A percentile compares a stretch with the other conserved stretches of the same genome.
Conservation (phyloP, 73 alveolate genomes). For the Diophrys appendiculata region DNA sequence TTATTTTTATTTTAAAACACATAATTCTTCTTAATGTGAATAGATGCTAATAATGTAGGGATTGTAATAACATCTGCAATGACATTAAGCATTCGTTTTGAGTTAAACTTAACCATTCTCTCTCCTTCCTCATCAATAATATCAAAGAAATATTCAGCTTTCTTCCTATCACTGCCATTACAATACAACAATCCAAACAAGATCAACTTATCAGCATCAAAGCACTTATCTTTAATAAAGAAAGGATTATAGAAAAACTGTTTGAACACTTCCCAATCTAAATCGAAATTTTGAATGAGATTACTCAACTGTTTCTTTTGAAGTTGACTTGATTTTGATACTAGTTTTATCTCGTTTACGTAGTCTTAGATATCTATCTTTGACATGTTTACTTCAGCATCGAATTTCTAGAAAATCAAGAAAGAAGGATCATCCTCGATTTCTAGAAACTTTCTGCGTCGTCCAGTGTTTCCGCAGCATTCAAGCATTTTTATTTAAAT, state of each 20-base stretch:
- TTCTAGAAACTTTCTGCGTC: neutral
- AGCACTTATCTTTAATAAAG: neutral
- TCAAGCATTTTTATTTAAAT: neutral
- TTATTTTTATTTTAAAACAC: neutral
- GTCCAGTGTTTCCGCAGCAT: neutral
- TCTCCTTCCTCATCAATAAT: neutral
- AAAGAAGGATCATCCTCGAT: neutral
- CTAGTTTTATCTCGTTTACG: neutral
- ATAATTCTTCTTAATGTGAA: neutral
- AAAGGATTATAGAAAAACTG: neutral
- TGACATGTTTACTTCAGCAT: no score
- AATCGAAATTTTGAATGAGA: neutral
- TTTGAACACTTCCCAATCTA: neutral
- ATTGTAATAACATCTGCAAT: neutral
- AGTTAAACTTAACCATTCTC: neutral
- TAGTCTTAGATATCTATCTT: no score
- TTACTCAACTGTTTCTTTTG: neutral
- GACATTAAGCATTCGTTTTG: neutral
- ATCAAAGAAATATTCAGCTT: neutral
- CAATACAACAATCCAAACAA: neutral
- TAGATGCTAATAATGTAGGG: neutral
- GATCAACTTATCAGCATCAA: neutral
- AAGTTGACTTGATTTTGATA: neutral
- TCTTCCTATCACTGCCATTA: neutral
- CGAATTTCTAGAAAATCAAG: no score